These are phyloP conservation scores for Eucalyptus tenuipes DNA, from an alignment of 345 rosid genomes.

Conservation along the genomic window DNA sequence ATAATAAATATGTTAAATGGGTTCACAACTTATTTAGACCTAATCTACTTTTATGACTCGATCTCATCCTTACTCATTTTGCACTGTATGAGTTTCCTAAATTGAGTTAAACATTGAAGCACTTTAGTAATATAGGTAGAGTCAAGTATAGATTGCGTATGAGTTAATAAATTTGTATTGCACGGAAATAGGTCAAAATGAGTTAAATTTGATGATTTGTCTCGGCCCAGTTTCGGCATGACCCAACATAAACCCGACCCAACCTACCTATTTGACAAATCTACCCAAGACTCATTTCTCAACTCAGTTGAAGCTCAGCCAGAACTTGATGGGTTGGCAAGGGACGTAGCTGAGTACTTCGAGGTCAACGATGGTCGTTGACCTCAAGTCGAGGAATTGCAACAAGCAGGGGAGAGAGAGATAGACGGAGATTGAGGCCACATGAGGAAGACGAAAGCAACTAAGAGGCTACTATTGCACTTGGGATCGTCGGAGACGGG, in stretches of 20 bases:
- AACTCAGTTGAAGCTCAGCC: background rate
- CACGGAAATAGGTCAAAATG: rapidly evolving
- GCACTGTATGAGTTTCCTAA: too few species aligned
- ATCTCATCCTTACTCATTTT: too few species aligned
- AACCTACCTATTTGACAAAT: background rate
- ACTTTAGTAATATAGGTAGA: too few species aligned
- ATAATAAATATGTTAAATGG: too few species aligned
- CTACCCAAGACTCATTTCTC: background rate
- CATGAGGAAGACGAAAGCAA: background rate
- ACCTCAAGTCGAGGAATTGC: background rate
- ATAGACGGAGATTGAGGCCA: background rate
- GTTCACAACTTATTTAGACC: too few species aligned
- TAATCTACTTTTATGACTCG: too few species aligned
- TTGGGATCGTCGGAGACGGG: background rate
- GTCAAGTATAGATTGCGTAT: too few species aligned
- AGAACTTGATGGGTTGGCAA: background rate
- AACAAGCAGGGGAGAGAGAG: background rate
- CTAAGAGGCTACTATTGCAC: background rate
- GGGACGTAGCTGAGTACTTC: background rate
- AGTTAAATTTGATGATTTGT: too few species aligned
- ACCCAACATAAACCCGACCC: background rate
- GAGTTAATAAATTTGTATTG: too few species aligned
- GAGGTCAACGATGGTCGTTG: background rate
- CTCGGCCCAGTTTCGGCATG: rapidly evolving
- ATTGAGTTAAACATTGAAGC: background rate